Evolutionary conservation across 2,329 filamentous ascomycete species (phyloP).

Genomic region (Penicillium glabrum): DNA sequence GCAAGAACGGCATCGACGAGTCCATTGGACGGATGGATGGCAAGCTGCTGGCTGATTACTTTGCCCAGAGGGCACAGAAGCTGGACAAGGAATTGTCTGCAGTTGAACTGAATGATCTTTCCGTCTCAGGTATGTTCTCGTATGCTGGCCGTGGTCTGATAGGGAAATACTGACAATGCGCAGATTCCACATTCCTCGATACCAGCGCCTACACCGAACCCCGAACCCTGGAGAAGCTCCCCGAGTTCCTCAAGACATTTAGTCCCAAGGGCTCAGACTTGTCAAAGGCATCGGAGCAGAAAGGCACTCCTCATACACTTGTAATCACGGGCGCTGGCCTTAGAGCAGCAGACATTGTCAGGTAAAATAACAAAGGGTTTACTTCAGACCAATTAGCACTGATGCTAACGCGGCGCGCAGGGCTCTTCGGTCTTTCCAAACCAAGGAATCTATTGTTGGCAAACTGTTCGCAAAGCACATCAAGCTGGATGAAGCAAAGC

Average conservation of each 20-base stretch:
- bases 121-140: slow-evolving; percentile 65
- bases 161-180: background rate
- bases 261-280: slow-evolving; percentile 59
- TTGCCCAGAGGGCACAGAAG: slow-evolving; percentile 73
- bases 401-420: slow-evolving; percentile 41
- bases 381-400: background rate
- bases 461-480: slow-evolving; percentile 99
- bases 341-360: slow-evolving; percentile 79
- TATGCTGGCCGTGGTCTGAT: background rate
- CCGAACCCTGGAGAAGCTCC: slow-evolving; percentile 70
- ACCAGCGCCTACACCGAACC: slow-evolving; percentile 71
- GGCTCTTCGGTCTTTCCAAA: slow-evolving; percentile 74
- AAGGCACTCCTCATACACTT: slow-evolving; percentile 79
- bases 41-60: slow-evolving; percentile 77
- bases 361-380: slow-evolving; percentile 48
- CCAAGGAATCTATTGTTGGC: slow-evolving; percentile 73
- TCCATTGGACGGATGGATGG: slow-evolving; percentile 81
- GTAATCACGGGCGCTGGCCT: slow-evolving; percentile 83
- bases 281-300: slow-evolving; percentile 64
- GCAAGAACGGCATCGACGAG: slow-evolving; percentile 74
- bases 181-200: slow-evolving; percentile 74
- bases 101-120: slow-evolving; percentile 80
- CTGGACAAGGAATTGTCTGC: slow-evolving; percentile 79
- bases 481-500: slow-evolving; percentile 83
- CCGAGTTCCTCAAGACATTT: slow-evolving; percentile 71